Base-by-base conservation (phyloP, 768 basidiomycete species). In the Scleroderma citrinum region DNA sequence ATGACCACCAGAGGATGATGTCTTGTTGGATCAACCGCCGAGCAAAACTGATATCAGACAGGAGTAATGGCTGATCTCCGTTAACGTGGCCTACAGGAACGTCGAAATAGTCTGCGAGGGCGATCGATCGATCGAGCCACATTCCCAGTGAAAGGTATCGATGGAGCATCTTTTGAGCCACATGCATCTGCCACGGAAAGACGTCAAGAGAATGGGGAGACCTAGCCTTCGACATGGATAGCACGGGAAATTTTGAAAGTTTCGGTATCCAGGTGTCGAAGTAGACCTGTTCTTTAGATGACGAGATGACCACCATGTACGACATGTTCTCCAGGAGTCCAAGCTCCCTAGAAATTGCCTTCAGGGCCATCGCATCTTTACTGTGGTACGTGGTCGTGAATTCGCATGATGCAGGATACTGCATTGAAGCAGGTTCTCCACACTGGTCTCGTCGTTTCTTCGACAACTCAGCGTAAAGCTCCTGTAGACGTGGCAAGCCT, bases 1-100 rank as follows among this genome's bases (percentile, higher is more conserved):
- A 77, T 8, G 96, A 95, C 96, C 96, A 99, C 96, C 96, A 99
- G 3, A 99, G 73, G 3, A 97, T 74, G 60, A 90, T 82, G 59
- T 98, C 96, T 54, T 97, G 91, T 41, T 85, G 82, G 26, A 85
- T 71, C 46, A 98, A 69, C 36, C 89, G 81, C 35, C 95, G 83
- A 2, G 96, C 90, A 58, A 97, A 96, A 55, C 82, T 86, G 55
- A 99, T 75, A 57, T 99, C 96, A 1, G 92, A 82, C 42, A 95
- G 71, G 57, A 86, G 76, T n/a, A 97, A 71, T 1, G 92, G 85
- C 38, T 89, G 84, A 59, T 99, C 96, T 4, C 87, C 84, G 36
- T 93, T 91, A 34, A 97, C 76, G 62, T 99, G 92, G 16, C 95
- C 92, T 13, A 94, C 72, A 1, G 96, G 95, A 5, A 97, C 76